Evolutionary conservation across 495 filamentous ascomycete species (phyloP), one percentile per base, ranked within the genome.

Genomic region (Cetradonia linearis): DNA sequence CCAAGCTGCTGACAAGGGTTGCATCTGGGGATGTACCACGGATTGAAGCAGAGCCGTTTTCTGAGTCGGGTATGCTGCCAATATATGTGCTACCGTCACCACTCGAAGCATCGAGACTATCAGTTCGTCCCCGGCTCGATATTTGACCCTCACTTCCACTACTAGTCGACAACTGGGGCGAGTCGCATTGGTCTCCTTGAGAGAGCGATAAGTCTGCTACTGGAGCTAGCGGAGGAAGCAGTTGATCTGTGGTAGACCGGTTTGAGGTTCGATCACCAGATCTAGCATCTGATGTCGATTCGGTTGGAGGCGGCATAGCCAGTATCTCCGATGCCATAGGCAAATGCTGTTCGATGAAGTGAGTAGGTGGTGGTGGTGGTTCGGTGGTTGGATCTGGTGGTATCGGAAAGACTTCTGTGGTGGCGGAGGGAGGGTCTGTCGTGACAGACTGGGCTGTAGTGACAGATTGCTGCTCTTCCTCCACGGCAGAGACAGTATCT

Each of bases 21-120:
- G 55, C 53, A 49, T 96, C 92, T 38, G 92, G 92, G 1, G 90
- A 95, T 33, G 91, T 96, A 42, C 91, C 91, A 50, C 91, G 78
- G 2, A 92, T 96, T 18, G 92, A 97, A 3, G 82, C 83, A 67
- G 85, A 83, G 10, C 91, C 93, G 64, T 83, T 82, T 66, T 92
- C 89, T 2, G 90, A 95, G 64, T 89, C 87, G 37, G 87, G 83
- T 52, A 81, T 74, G 67, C 81, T 81, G 72, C 85, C 87, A 58
- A 83, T 77, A 66, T 87, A 89, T 2, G 87, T 93, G 71, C 84
- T 88, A 66, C 80, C 86, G 63, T 83, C 82, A 30, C 77, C 82
- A 68, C 81, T 81, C 23, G 78, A 79, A 28, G 69, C 68, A 55
- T 76, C 75, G 52, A 78, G 71, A 60, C 76, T 80, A 56, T 76